Evolutionary conservation across 805 yeast species (phyloP), one percentile per base, ranked within the genome.

Genomic region (Torulaspora indica): DNA sequence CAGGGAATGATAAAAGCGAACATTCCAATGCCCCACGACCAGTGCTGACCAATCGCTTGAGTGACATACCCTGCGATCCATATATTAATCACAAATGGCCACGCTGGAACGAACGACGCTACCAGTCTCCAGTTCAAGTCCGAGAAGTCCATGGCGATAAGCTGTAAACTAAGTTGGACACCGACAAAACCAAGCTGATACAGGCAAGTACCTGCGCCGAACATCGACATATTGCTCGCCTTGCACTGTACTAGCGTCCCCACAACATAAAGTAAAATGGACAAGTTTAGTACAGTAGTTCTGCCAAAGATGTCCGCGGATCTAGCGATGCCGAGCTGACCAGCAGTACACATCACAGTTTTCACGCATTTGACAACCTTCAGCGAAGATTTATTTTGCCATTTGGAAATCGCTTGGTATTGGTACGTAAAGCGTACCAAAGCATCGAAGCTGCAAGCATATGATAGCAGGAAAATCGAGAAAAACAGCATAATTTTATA

Each of bases 21-120:
- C 67, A 78, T 77, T 23, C 79, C 81, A 48, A 77, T 74, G 44
- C 76, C 73, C 79, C 80, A 77, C 13, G 71, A 61, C 74, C 79
- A 75, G 15, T 60, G 53, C 12, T 51, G 38, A 38, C 62, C 66
- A 45, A 72, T 62, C 20, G 63, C 63, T 10, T 55, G 45, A 4
- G 71, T 58, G 31, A 82, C 67, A 54, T 76, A 62, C 50, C 85
- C 87, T 23, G 78, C 64, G 40, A 81, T 70, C 89, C 89, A 83
- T 20, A 88, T 79, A 60, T 81, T 83, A 57, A 83, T 78, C 49
- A 82, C 74, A 54, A 77, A 81, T 1, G 88, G 88, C 36, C 76
- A 63, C 3, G 85, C 81, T 2, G 87, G 85, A 35, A 80, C 63
- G 51, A 79, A 78, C 5, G 82, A 73, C 43, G 72, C 74, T 20